Percentiles rank a stretch among this genome's conserved stretches.
Conservation (phyloP, 352 stramenopile species). For the Globisporangium megalacanthum region DNA sequence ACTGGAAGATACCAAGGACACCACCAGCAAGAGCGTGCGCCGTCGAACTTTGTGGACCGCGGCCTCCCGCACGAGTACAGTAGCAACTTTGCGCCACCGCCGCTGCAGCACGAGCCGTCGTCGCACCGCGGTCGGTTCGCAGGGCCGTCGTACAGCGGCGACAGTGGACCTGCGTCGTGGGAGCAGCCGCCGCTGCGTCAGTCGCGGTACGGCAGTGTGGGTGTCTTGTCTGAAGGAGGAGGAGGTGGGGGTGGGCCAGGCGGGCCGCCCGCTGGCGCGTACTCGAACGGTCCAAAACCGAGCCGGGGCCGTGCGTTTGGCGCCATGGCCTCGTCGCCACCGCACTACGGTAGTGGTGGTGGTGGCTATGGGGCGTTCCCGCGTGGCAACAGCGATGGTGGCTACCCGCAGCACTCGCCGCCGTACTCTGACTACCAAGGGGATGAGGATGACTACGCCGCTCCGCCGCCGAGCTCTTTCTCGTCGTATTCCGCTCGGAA, state of each 20-base stretch:
- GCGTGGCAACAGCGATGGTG: background rate
- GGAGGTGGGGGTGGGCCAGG: background rate
- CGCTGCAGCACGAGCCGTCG: slow-evolving; percentile 1
- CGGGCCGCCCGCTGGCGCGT: background rate
- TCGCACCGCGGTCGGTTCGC: slow-evolving; percentile 3
- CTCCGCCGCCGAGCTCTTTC: slow-evolving; percentile 4
- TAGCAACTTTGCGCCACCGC: slow-evolving; percentile 8
- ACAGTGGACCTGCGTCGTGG: background rate
- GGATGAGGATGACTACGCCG: slow-evolving; percentile 7
- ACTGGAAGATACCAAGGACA: slow-evolving; percentile 3
- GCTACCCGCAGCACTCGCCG: slow-evolving; percentile 11
- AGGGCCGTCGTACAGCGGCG: slow-evolving; percentile 2
- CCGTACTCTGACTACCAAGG: slow-evolving; percentile 5
- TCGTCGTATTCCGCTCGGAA: slow-evolving; percentile 14
- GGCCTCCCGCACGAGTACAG: slow-evolving; percentile 9
- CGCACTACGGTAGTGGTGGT: slow-evolving; percentile 2
- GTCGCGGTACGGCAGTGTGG: slow-evolving; percentile 1
- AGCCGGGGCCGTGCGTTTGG: slow-evolving; percentile 7
- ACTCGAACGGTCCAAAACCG: slow-evolving; percentile 11
- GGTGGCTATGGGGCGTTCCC: slow-evolving; percentile 10
- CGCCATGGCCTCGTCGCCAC: slow-evolving; percentile 6
- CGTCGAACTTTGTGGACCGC: slow-evolving; percentile 5
- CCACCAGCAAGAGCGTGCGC: slow-evolving; percentile 3
- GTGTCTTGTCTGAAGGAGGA: slow-evolving; percentile 1
- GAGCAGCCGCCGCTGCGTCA: background rate